These are phyloP conservation scores for Fomitopsis palustris DNA, from an alignment of 1,284 basidiomycete species.

Conservation along the genomic window DNA sequence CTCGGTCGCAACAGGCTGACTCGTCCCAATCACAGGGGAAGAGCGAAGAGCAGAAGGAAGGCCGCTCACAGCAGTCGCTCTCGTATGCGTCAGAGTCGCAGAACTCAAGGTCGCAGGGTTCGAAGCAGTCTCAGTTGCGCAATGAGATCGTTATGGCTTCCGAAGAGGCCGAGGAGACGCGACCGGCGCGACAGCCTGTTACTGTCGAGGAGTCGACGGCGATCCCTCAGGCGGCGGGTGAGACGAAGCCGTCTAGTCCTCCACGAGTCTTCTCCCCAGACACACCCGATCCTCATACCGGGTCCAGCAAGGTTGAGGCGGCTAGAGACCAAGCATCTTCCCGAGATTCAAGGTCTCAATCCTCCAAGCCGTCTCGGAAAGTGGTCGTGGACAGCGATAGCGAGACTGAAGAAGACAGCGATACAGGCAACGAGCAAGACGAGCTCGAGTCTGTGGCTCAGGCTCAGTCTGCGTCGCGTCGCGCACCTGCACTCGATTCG, in stretches of 20 bases:
- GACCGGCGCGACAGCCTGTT: not conserved
- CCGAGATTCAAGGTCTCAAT: not conserved
- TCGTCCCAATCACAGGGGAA: not conserved
- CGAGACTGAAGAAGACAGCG: conserved; percentile 4
- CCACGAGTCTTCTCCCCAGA: not conserved
- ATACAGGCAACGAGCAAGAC: conserved; percentile 11
- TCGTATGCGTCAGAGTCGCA: conserved; percentile 10
- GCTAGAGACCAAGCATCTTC: conserved; percentile 1
- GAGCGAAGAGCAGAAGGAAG: not conserved
- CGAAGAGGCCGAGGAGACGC: not conserved
- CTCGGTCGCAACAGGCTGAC: no score
- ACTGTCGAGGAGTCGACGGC: not conserved
- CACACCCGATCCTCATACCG: conserved; percentile 8
- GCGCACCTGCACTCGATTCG: conserved; percentile 11
- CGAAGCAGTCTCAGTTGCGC: conserved; percentile 16
- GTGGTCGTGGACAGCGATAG: not conserved
- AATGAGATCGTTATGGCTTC: conserved; percentile 8
- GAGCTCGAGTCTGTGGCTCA: conserved; percentile 14
- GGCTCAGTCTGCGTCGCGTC: not conserved
- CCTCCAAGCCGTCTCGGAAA: not conserved
- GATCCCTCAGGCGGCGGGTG: not conserved
- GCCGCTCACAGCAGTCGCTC: conserved; percentile 6
- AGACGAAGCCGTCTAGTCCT: not conserved
- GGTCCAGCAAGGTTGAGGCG: conserved; percentile 13
- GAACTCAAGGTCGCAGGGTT: not conserved